Percentiles rank a stretch among this genome's conserved stretches.
Conservation (phyloP, 306 rosid genomes). For the Mimosa bimucronata region DNA sequence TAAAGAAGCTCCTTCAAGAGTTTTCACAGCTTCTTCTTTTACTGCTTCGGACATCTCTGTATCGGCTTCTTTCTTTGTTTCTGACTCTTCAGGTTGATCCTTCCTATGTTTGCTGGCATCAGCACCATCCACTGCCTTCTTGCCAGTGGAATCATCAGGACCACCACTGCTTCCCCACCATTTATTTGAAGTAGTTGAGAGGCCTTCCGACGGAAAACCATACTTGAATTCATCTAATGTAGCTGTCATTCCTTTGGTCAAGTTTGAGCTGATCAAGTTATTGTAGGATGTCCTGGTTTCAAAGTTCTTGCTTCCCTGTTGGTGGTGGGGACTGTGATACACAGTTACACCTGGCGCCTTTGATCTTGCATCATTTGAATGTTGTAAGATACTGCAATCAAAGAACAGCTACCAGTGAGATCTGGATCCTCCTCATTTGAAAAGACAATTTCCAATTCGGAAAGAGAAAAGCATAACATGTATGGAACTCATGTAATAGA, state of each 20-base stretch:
- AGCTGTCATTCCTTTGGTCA: constrained; percentile 54
- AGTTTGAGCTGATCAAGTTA: constrained; percentile 37
- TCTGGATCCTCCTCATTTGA: background rate
- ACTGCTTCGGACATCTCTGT: constrained; percentile 42
- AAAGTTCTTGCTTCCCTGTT: constrained; percentile 59
- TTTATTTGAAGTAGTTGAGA: constrained; percentile 66
- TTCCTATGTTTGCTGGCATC: constrained; percentile 31
- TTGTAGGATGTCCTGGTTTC: constrained; percentile 55
- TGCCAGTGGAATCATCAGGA: constrained; percentile 32
- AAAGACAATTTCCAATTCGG: background rate
- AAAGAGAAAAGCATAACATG: background rate
- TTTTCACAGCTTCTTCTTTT: constrained; percentile 32
- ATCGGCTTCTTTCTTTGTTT: constrained; percentile 33
- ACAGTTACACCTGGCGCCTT: constrained; percentile 53
- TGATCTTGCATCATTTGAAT: constrained; percentile 45
- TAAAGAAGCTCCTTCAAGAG: constrained; percentile 54
- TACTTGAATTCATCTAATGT: constrained; percentile 69
- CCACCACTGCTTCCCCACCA: constrained; percentile 81
- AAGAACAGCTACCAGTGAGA: background rate
- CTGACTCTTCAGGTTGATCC: constrained; percentile 34
- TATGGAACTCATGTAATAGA: background rate
- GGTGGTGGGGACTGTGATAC: constrained; percentile 50
- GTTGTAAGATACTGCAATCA: constrained; percentile 49
- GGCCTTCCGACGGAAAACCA: constrained; percentile 80
- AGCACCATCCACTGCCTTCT: constrained; percentile 33